Evolutionary conservation across 495 filamentous ascomycete species (phyloP).

Genomic region (Tuber indicum): DNA sequence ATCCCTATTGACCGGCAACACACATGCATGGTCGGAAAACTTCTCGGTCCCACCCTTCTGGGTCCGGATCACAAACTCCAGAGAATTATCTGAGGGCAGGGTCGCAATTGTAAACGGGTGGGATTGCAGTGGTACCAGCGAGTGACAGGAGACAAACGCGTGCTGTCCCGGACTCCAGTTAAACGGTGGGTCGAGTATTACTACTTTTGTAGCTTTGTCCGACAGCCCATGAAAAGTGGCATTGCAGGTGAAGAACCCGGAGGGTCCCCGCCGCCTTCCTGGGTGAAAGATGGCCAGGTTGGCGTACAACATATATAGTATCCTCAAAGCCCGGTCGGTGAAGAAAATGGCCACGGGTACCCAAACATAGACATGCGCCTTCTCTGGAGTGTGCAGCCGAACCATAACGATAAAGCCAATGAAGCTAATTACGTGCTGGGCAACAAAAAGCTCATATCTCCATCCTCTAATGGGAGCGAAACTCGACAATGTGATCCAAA

Average conservation of each 20-base stretch:
- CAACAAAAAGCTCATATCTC: conserved; percentile 73
- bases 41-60: conserved; percentile 64
- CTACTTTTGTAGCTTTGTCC: conserved; percentile 60
- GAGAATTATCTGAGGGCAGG: conserved; percentile 51
- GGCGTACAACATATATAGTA: conserved; percentile 51
- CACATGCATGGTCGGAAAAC: conserved; percentile 60
- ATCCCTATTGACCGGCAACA: conserved; percentile 40
- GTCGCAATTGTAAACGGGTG: conserved; percentile 79
- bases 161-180: conserved; percentile 73
- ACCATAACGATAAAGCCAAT: conserved; percentile 62
- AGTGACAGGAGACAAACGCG: conserved; percentile 66
- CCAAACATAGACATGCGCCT: conserved; percentile 60
- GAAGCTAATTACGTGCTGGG: conserved; percentile 68
- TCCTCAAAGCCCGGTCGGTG: conserved; percentile 60
- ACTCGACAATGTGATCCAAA: conserved; percentile 64
- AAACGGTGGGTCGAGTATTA: conserved; percentile 62
- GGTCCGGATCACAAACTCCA: conserved; percentile 67
- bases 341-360: conserved; percentile 62
- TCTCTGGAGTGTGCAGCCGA: conserved; percentile 57
- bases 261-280: conserved; percentile 34
- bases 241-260: conserved; percentile 39
- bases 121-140: conserved; percentile 60
- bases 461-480: conserved; percentile 61
- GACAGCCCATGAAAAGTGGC: conserved; percentile 59
- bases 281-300: conserved; percentile 59